These are phyloP conservation scores for Pythium volutum DNA, from an alignment of 352 stramenopile genomes.

Conservation along the genomic window DNA sequence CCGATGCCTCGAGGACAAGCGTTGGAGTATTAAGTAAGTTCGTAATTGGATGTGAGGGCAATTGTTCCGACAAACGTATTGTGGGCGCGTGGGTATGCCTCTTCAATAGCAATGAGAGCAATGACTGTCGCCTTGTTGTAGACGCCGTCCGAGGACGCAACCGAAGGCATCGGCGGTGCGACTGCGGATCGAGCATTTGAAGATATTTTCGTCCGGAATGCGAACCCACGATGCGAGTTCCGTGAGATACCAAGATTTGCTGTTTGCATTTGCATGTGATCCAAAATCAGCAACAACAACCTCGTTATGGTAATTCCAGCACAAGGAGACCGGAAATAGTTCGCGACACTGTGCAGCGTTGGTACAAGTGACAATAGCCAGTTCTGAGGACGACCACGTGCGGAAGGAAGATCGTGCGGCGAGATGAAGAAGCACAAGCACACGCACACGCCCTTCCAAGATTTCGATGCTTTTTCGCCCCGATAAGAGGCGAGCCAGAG, in stretches of 20 bases:
- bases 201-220: too few relatives aligned
- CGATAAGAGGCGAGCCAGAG: slow-evolving; percentile 13
- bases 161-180: too few relatives aligned
- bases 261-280: too few relatives aligned
- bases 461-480: background rate
- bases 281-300: too few relatives aligned
- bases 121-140: too few relatives aligned
- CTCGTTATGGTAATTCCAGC: too few relatives aligned
- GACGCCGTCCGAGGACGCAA: too few relatives aligned
- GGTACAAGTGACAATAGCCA: background rate
- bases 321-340: background rate
- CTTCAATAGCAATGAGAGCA: too few relatives aligned
- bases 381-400: background rate
- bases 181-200: too few relatives aligned
- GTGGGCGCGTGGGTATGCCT: too few relatives aligned
- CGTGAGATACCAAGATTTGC: too few relatives aligned
- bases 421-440: slow-evolving; percentile 2
- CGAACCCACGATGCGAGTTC: too few relatives aligned
- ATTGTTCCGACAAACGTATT: background rate
- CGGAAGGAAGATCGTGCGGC: slow-evolving; percentile 1
- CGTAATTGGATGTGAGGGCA: background rate
- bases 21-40: background rate
- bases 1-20: background rate
- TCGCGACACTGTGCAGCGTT: background rate
- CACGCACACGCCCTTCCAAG: background rate